Evolutionary conservation across 192 early-diverging fungal species (phyloP).

Genomic region (Dissophora globulifera): DNA sequence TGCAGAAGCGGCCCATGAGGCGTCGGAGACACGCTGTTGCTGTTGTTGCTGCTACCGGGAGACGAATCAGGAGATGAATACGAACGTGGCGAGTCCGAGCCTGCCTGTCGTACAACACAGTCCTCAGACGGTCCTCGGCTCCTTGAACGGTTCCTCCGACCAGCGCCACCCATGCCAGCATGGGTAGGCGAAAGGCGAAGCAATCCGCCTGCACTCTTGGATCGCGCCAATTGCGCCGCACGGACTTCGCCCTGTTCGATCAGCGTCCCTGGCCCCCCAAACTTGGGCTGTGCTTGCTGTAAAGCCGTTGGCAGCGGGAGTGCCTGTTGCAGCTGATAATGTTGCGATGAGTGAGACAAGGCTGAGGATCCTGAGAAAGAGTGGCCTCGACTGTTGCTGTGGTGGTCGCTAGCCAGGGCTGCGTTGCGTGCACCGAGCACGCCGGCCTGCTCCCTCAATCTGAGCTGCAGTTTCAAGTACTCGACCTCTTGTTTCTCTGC

Average conservation of each 20-base stretch:
- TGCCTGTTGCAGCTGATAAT: conserved; percentile 6
- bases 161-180: neutral
- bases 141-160: conserved; percentile 22
- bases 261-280: conserved; percentile 43
- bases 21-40: neutral
- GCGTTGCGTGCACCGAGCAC: conserved; percentile 21
- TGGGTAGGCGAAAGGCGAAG: conserved; percentile 16
- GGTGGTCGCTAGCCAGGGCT: neutral
- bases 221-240: conserved; percentile 22
- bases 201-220: conserved; percentile 40
- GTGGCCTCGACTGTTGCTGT: neutral
- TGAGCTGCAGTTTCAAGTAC: conserved; percentile 38
- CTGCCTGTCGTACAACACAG: no score
- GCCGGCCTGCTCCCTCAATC: conserved; percentile 44
- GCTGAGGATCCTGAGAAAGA: conserved; percentile 2
- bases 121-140: conserved; percentile 37
- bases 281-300: conserved; percentile 14
- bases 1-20: conserved; percentile 40
- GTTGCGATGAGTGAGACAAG: conserved; percentile 12
- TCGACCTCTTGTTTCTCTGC: conserved; percentile 51
- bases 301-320: neutral
- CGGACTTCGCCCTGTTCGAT: conserved; percentile 36
- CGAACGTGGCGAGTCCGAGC: conserved; percentile 15
- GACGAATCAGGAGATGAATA: conserved; percentile 1
- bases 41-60: neutral